Evolutionary conservation across 164 flowering plant genomes (phyloP).

Genomic region (Santalum album): DNA sequence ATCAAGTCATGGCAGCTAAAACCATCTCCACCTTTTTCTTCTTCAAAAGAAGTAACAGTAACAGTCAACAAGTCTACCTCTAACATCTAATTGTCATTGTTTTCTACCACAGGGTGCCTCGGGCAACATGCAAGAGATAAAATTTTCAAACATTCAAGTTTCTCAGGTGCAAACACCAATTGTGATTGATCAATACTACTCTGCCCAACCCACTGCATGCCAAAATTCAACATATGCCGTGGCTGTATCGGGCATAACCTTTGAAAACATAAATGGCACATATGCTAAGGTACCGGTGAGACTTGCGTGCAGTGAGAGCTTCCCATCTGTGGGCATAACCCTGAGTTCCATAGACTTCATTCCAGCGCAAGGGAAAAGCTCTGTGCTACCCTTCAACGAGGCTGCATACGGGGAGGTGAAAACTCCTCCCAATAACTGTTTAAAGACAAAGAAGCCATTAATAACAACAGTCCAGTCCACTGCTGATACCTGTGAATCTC

Average conservation of each 20-base stretch:
- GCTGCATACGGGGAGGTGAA: constrained; percentile 46
- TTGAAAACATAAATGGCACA: constrained; percentile 34
- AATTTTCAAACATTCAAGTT: constrained; percentile 42
- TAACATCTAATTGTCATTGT: no score
- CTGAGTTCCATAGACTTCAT: constrained; percentile 26
- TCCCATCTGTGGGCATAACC: constrained; percentile 41
- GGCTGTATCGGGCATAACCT: constrained; percentile 32
- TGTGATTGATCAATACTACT: constrained; percentile 45
- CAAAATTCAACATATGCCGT: constrained; percentile 40
- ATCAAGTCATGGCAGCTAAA: constrained; percentile 56
- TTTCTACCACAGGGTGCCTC: constrained; percentile 28
- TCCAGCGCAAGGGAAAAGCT: constrained; percentile 26
- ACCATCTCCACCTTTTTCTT: no score
- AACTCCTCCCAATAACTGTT: constrained; percentile 56
- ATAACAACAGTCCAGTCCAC: constrained; percentile 12
- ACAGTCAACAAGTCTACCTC: no score
- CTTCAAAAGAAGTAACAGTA: no score
- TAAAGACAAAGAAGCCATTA: constrained; percentile 35
- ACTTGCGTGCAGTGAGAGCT: constrained; percentile 42
- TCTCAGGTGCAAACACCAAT: constrained; percentile 33
- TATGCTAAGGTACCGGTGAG: constrained; percentile 32
- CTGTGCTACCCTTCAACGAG: constrained; percentile 55
- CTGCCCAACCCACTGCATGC: constrained; percentile 30
- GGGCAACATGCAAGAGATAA: constrained; percentile 31
- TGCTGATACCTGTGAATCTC: constrained; percentile 30